These are phyloP conservation scores for Pleurotus sapidus DNA, from an alignment of 768 basidiomycete genomes.

Conservation along the genomic window DNA sequence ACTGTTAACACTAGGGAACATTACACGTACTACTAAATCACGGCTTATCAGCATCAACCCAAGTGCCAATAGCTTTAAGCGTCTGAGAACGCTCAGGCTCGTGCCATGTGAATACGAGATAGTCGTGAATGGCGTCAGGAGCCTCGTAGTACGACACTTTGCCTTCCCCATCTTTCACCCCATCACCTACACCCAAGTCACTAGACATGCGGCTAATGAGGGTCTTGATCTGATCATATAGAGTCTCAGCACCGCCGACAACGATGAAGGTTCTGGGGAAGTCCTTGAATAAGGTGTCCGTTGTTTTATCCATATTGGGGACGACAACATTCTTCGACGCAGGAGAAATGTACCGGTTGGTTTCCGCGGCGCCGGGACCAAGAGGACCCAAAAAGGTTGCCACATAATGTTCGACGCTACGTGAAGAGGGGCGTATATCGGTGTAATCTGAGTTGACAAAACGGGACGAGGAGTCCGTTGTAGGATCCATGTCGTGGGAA, in stretches of 20 bases:
- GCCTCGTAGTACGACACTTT: constrained; percentile 48
- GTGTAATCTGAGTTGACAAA: too few relatives aligned
- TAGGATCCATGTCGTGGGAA: constrained; percentile 28
- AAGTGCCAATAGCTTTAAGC: constrained; percentile 46
- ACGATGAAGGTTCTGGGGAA: constrained; percentile 63
- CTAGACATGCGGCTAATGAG: constrained; percentile 45
- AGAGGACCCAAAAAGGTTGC: background rate
- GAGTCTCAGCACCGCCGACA: constrained; percentile 20
- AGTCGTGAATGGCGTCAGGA: constrained; percentile 55
- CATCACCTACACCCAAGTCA: constrained; percentile 47
- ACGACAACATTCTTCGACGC: background rate
- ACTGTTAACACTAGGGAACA: too few relatives aligned
- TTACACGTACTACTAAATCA: too few relatives aligned
- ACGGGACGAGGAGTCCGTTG: constrained; percentile 31
- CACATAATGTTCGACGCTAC: too few relatives aligned
- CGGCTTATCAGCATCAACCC: constrained; percentile 25
- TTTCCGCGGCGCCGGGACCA: background rate
- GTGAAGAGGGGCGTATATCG: too few relatives aligned
- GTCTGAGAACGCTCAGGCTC: constrained; percentile 52
- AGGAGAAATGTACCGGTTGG: background rate
- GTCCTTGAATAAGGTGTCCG: constrained; percentile 24
- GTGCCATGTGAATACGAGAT: constrained; percentile 44
- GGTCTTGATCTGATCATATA: constrained; percentile 44
- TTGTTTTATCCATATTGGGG: background rate
- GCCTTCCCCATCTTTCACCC: constrained; percentile 31